Percentiles rank a stretch among this genome's conserved stretches.
Evolutionary conservation across 2,329 filamentous ascomycete species (phyloP).

Genomic region (Talaromyces sp.): DNA sequence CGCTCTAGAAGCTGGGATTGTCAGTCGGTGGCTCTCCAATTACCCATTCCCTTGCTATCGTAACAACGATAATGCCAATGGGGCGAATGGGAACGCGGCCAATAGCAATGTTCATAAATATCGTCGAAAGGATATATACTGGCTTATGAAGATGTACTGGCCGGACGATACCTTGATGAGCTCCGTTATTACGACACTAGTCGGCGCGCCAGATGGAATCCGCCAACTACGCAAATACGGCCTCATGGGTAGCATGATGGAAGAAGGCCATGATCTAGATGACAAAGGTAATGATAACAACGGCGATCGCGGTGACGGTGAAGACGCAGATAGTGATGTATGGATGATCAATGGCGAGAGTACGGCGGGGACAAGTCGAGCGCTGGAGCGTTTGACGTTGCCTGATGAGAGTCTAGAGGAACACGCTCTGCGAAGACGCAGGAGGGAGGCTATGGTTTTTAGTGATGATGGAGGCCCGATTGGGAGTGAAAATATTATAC

Average conservation of each 20-base stretch:
- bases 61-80: conserved; percentile 40
- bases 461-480: conserved; percentile 78
- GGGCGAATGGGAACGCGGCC: not conserved
- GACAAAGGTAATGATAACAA: conserved; percentile 19
- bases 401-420: conserved; percentile 48
- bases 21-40: conserved; percentile 69
- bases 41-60: conserved; percentile 63
- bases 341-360: conserved; percentile 53
- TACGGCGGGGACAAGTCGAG: conserved; percentile 42
- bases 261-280: conserved; percentile 45
- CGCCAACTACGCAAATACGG: conserved; percentile 43
- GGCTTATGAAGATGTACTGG: conserved; percentile 42
- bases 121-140: conserved; percentile 38
- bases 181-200: conserved; percentile 40
- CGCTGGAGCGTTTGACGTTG: conserved; percentile 31
- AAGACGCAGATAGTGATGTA: conserved; percentile 48
- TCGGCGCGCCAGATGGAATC: conserved; percentile 35
- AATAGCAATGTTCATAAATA: conserved; percentile 20
- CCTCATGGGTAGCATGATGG: conserved; percentile 40
- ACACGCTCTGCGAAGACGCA: conserved; percentile 67
- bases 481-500: conserved; percentile 72
- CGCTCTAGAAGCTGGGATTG: conserved; percentile 59
- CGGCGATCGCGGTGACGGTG: conserved; percentile 54
- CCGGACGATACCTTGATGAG: conserved; percentile 44
- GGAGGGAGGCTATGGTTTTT: conserved; percentile 85